Percentiles rank a stretch among this genome's conserved stretches.
phyloP scores from a whole-genome alignment of 345 rosid species.

The Cardamine occulta region DNA sequence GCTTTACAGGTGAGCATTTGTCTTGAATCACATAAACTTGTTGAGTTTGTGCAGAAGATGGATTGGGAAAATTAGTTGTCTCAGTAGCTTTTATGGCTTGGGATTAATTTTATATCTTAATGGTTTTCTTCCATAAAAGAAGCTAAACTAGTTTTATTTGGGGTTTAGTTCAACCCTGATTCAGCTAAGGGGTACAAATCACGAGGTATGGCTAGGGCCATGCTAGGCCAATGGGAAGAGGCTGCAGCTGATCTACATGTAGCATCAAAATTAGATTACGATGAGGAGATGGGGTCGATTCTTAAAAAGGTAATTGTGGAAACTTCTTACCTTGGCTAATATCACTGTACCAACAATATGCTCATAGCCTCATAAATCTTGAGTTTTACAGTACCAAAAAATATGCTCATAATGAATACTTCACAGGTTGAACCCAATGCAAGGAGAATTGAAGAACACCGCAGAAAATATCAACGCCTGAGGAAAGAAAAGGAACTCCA shows the following conservation, averaged over 20 bases:
- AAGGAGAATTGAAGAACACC: conserved; percentile 77
- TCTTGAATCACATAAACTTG: conserved; percentile 19
- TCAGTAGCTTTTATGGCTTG: not conserved
- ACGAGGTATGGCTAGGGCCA: conserved; percentile 78
- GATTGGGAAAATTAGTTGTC: conserved; percentile 15
- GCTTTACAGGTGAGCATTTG: conserved; percentile 68
- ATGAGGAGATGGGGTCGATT: conserved; percentile 68
- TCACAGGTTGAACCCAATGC: conserved; percentile 83
- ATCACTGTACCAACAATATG: conserved; percentile 2
- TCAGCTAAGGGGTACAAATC: conserved; percentile 88
- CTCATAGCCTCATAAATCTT: conserved; percentile 16
- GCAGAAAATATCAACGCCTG: conserved; percentile 71
- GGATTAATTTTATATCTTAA: not conserved
- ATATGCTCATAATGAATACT: conserved; percentile 13
- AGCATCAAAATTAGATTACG: conserved; percentile 84
- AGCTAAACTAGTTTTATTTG: conserved; percentile 28
- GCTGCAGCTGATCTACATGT: conserved; percentile 78
- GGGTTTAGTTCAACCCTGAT: conserved; percentile 75
- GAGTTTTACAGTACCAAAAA: conserved; percentile 2
- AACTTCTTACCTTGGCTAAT: conserved; percentile 19
- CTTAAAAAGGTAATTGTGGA: conserved; percentile 67
- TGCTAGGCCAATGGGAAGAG: conserved; percentile 80
- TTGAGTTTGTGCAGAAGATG: conserved; percentile 9
- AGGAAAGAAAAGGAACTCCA: conserved; percentile 63
- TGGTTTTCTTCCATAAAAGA: conserved; percentile 6